These are phyloP conservation scores for Russula abietina DNA, from an alignment of 768 basidiomycete genomes.

Conservation along the genomic window DNA sequence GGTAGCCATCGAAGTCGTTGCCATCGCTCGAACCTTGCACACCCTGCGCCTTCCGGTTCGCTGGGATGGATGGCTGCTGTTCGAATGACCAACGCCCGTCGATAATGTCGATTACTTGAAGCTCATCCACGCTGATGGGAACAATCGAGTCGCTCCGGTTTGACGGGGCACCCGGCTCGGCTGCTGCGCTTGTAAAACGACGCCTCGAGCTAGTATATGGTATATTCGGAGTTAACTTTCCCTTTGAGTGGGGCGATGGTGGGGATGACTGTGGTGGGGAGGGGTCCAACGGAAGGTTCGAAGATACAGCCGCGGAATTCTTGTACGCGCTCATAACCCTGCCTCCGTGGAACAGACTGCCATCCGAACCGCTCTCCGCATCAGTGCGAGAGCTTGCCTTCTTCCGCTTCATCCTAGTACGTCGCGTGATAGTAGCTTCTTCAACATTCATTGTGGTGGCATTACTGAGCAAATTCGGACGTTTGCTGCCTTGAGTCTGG, in stretches of 20 bases:
- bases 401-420: slow-evolving; percentile 19
- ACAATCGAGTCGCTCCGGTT: neutral
- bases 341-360: no score
- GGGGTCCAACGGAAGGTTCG: neutral
- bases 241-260: neutral
- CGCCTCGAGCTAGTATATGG: neutral
- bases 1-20: neutral
- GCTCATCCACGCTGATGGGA: slow-evolving; percentile 8
- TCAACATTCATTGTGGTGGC: slow-evolving; percentile 15
- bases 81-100: neutral
- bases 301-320: neutral
- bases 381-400: slow-evolving; percentile 19
- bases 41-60: neutral
- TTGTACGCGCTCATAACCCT: neutral
- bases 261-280: neutral
- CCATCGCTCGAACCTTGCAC: slow-evolving; percentile 1
- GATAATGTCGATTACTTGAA: neutral
- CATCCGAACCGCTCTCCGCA: slow-evolving; percentile 2
- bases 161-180: neutral
- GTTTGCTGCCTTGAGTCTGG: slow-evolving; percentile 12
- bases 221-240: neutral
- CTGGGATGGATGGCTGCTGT: neutral
- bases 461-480: slow-evolving; percentile 10
- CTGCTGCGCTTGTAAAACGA: no score
- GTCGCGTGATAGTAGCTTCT: neutral